Evolutionary conservation across 306 rosid genomes (phyloP).

Genomic region (Quercus ilex): DNA sequence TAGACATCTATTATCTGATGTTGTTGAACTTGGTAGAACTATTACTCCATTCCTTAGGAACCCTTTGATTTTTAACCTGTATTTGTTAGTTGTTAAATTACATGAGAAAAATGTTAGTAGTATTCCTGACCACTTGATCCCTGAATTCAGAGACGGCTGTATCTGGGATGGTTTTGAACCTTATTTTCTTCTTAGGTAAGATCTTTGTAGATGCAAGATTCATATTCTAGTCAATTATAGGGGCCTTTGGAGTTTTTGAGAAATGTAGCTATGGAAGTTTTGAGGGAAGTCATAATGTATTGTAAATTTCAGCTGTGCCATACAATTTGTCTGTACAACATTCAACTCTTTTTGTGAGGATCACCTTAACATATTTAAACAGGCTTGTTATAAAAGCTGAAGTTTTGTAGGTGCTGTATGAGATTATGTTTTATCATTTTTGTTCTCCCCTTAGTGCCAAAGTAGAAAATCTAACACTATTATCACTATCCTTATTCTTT

Average conservation of each 20-base stretch:
- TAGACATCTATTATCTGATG: constrained; percentile 33
- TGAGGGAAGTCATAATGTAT: not conserved
- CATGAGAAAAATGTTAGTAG: constrained; percentile 46
- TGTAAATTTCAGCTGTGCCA: not conserved
- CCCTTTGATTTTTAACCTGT: constrained; percentile 69
- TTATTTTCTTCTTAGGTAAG: constrained; percentile 73
- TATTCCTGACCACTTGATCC: constrained; percentile 23
- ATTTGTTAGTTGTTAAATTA: constrained; percentile 46
- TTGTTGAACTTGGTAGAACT: constrained; percentile 50
- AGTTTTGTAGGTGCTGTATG: not conserved
- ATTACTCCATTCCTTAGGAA: constrained; percentile 63
- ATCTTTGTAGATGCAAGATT: constrained; percentile 20
- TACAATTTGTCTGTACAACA: not conserved
- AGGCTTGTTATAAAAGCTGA: not conserved
- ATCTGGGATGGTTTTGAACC: constrained; percentile 77
- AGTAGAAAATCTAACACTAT: not conserved
- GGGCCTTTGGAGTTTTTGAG: constrained; percentile 15
- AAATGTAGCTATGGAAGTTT: not conserved
- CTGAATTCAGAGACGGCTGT: constrained; percentile 32
- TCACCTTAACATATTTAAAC: not conserved
- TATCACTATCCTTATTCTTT: too few species aligned
- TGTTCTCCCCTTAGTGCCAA: not conserved
- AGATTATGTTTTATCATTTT: not conserved
- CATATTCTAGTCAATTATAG: constrained; percentile 10
- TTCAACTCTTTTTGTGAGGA: too few species aligned